Evolutionary conservation across 768 basidiomycete genomes (phyloP).

Genomic region (Tremella fuciformis): DNA sequence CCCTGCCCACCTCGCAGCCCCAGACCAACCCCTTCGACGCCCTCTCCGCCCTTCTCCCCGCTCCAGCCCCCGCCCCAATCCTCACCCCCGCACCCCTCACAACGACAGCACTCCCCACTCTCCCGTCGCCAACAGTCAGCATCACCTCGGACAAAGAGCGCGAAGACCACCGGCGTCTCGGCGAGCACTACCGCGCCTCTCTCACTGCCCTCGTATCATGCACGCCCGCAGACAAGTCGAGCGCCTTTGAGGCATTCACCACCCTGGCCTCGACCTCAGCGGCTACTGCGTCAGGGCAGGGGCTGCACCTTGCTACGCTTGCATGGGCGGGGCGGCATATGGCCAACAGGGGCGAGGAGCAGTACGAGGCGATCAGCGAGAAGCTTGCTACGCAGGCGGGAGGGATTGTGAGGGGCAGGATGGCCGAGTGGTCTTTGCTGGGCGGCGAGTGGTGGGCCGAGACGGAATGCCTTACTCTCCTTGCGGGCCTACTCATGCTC

Average conservation of each 20-base stretch:
- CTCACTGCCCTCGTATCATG: conserved; percentile 33
- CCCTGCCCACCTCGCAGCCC: conserved; percentile 17
- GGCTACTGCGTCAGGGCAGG: background rate
- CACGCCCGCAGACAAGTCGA: background rate
- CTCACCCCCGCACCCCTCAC: background rate
- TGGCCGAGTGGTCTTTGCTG: background rate
- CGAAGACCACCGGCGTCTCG: conserved; percentile 1
- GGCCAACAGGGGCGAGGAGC: conserved; percentile 4
- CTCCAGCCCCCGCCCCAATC: conserved; percentile 8
- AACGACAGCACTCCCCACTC: background rate
- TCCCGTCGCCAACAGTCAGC: background rate
- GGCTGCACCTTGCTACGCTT: conserved; percentile 7
- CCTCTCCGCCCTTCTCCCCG: conserved; percentile 18
- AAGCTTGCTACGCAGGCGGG: conserved; percentile 1
- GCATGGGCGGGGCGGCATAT: conserved; percentile 14
- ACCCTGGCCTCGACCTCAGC: background rate
- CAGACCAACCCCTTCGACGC: conserved; percentile 29
- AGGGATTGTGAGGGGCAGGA: conserved; percentile 9
- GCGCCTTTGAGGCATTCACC: conserved; percentile 10
- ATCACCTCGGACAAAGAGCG: conserved; percentile 14
- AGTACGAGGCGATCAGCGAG: conserved; percentile 7
- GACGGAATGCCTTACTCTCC: conserved; percentile 31
- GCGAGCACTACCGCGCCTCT: conserved; percentile 31
- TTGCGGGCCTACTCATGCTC: conserved; percentile 37
- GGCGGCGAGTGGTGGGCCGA: conserved; percentile 7